These are phyloP conservation scores for Piper betle DNA, from an alignment of 164 flowering plant genomes.

Conservation along the genomic window DNA sequence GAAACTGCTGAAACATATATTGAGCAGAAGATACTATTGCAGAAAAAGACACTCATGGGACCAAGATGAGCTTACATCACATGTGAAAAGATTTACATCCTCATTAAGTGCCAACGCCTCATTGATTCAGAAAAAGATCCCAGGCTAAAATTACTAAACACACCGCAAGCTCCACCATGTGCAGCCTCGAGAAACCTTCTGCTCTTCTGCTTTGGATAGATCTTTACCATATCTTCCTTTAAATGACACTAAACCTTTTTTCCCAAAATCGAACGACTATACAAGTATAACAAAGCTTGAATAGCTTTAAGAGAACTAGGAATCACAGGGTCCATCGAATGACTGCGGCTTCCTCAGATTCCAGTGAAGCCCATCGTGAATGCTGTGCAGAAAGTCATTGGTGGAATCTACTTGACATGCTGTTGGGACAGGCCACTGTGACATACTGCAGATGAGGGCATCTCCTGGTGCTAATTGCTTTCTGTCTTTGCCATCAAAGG, in stretches of 20 bases:
- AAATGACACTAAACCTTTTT: no score
- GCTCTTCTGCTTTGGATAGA: neutral
- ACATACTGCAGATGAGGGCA: constrained; percentile 89
- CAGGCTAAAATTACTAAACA: neutral
- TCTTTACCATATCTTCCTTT: neutral
- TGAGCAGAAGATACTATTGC: neutral
- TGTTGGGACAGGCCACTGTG: constrained; percentile 96
- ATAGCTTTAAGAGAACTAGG: constrained; percentile 2
- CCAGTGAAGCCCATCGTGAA: constrained; percentile 97
- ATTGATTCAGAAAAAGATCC: neutral
- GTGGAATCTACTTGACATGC: constrained; percentile 92
- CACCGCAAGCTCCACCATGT: neutral
- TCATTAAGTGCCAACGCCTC: neutral
- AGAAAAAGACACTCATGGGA: neutral
- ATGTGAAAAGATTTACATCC: neutral
- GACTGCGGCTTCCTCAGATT: constrained; percentile 83
- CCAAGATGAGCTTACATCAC: neutral
- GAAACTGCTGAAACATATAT: neutral
- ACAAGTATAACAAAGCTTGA: neutral
- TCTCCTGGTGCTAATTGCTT: constrained; percentile 73
- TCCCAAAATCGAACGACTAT: no score
- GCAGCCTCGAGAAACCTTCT: neutral
- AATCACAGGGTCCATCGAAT: constrained; percentile 63
- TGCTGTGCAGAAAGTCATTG: constrained; percentile 74
- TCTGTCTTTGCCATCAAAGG: constrained; percentile 89